Evolutionary conservation across 2,329 filamentous ascomycete species (phyloP).

Genomic region (Claviceps humidiphila): DNA sequence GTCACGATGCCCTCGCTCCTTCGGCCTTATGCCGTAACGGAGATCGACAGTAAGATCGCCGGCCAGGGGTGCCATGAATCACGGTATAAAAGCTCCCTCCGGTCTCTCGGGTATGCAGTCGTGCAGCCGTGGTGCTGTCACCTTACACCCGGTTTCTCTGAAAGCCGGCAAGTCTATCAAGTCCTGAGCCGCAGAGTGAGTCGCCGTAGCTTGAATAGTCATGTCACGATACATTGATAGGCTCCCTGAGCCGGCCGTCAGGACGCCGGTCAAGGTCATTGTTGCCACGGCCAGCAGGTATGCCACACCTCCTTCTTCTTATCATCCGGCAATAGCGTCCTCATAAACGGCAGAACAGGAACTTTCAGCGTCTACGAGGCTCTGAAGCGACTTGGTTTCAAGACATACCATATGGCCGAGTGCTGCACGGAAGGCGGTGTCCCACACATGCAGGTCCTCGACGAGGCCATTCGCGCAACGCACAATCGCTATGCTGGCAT

Average conservation of each 20-base stretch:
- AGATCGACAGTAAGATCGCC: no score
- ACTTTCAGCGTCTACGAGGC: constrained; percentile 15
- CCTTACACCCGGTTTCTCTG: no score
- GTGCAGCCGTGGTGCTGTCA: no score
- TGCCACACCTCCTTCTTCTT: not conserved
- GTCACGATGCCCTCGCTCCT: no score
- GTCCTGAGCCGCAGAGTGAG: not conserved
- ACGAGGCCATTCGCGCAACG: constrained; percentile 18
- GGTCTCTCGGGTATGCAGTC: no score
- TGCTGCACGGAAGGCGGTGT: constrained; percentile 10
- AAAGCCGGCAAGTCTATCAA: not conserved
- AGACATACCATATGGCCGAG: constrained; percentile 24
- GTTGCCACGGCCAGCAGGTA: constrained; percentile 25
- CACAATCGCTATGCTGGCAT: constrained; percentile 9
- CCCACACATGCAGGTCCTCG: constrained; percentile 13
- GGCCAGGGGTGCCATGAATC: no score
- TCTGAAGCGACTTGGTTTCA: constrained; percentile 21
- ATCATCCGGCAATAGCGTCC: not conserved
- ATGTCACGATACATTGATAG: constrained; percentile 24
- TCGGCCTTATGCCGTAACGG: no score
- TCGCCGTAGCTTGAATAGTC: not conserved
- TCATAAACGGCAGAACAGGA: constrained; percentile 15
- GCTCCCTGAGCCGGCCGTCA: constrained; percentile 18
- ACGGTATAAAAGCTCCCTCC: no score
- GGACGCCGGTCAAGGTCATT: constrained; percentile 21